These are phyloP conservation scores for Tulasnella sp. DNA, from an alignment of 768 basidiomycete species.

Conservation along the genomic window DNA sequence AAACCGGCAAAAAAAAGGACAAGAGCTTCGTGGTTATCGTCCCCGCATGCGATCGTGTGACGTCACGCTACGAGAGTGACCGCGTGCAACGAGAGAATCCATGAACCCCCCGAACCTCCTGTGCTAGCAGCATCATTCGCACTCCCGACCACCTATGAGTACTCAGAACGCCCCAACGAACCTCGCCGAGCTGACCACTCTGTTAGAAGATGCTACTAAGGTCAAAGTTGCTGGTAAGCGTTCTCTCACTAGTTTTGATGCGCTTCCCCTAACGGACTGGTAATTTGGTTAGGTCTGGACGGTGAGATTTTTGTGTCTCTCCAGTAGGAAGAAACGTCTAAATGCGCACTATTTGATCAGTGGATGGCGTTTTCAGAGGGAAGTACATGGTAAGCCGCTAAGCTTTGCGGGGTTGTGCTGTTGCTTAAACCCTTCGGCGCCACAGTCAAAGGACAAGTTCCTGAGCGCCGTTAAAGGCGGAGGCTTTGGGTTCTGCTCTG, in stretches of 20 bases:
- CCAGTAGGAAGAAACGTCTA: neutral
- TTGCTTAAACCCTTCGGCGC: neutral
- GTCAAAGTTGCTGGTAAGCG: constrained; percentile 86
- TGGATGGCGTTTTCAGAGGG: constrained; percentile 92
- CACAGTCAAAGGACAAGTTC: constrained; percentile 87
- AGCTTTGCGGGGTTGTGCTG: neutral
- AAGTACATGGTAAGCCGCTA: constrained; percentile 71
- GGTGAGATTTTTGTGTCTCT: neutral
- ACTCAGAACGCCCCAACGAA: constrained; percentile 49
- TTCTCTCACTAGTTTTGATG: neutral
- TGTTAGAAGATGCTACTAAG: constrained; percentile 66
- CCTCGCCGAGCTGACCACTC: constrained; percentile 52
- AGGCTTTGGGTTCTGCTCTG: constrained; percentile 91
- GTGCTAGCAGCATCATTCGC: neutral
- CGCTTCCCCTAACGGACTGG: neutral
- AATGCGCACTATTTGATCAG: constrained; percentile 41
- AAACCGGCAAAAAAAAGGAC: neutral
- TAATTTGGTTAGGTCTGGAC: constrained; percentile 21
- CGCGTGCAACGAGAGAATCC: neutral
- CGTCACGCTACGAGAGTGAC: constrained; percentile 18
- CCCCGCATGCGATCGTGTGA: neutral
- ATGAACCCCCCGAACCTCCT: neutral
- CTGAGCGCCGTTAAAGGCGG: constrained; percentile 59
- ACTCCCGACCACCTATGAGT: constrained; percentile 32
- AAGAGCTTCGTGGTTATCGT: neutral